Base-by-base conservation (phyloP, 129 eudicot species). In the Pseudognaphalium luteoalbum region DNA sequence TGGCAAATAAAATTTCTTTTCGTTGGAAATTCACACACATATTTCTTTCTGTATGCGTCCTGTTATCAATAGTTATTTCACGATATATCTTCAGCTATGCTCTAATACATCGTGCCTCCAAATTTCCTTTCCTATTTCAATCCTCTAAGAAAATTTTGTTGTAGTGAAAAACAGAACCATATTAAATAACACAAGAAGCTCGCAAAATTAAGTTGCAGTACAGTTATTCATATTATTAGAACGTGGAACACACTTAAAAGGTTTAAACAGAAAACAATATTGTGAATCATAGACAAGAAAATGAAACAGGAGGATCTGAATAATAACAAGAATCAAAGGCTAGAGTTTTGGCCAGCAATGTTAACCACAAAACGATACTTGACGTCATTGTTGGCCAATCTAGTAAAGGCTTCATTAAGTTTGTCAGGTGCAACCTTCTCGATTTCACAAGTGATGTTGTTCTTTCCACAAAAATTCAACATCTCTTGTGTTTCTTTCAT, bases 401-500 rank as follows among this genome's bases (percentile, higher is more conserved):
- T 90, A 5, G 84, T 70, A 19, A 93, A 82, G 41, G 96, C 97
- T 35, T 88, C 80, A 76, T 90, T 93, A 21, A 93, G 90, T 32
- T 82, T 50, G 21, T 93, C 88, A 0, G 87, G 65, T 14, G 70
- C 69, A 33, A 90, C 89, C 17, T 77, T 68, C 72, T 93, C 98
- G 7, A 93, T 82, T 58, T 93, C 97, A 16, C 98, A 93, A 9
- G 86, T 74, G 65, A 93, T 88, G 85, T 90, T 93, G 86, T 88
- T 83, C 67, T 88, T 75, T 64, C 91, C 97, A 12, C 98, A 90
- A 29, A 88, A 44, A 17, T 93, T 87, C 91, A 93, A 78, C 98
- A 93, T 93, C 11, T 93, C 97, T 71, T 93, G 98, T 0, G 97
- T 90, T 67, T 93, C 98, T 77, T 85, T 83, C 56, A 93, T 87